These are phyloP conservation scores for Saccharomycopsis vini DNA, from an alignment of 805 yeast species.

Conservation along the genomic window DNA sequence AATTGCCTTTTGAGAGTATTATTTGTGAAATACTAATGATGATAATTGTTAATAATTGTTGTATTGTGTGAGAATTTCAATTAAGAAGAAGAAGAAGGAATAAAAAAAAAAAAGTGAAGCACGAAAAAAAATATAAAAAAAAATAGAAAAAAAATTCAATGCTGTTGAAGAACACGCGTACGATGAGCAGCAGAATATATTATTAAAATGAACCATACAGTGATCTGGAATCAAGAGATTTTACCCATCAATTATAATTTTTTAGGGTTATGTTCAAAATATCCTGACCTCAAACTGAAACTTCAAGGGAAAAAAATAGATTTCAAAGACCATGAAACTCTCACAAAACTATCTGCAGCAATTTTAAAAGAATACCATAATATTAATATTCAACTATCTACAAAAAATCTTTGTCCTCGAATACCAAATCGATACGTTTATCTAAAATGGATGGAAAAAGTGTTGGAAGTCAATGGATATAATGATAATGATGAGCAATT, in stretches of 20 bases:
- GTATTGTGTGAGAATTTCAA: background rate
- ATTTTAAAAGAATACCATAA: slow-evolving; percentile 12
- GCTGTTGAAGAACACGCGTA: too few relatives aligned
- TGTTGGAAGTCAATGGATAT: background rate
- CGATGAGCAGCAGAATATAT: background rate
- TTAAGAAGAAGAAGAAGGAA: background rate
- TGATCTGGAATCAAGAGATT: slow-evolving; percentile 4
- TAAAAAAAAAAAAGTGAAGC: too few relatives aligned
- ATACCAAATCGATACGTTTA: slow-evolving; percentile 17
- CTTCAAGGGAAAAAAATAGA: background rate
- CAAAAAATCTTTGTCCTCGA: slow-evolving; percentile 12
- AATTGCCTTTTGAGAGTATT: background rate
- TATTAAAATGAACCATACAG: too few relatives aligned
- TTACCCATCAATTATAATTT: slow-evolving; percentile 3
- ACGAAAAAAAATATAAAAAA: too few relatives aligned
- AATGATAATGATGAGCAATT: slow-evolving; percentile 27
- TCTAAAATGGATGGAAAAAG: slow-evolving; percentile 10
- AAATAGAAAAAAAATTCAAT: too few relatives aligned
- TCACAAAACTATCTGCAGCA: slow-evolving; percentile 3
- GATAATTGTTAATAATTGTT: too few relatives aligned
- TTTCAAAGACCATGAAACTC: slow-evolving; percentile 2
- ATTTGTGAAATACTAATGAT: background rate
- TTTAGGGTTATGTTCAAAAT: background rate
- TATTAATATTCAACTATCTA: slow-evolving; percentile 4
- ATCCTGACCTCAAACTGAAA: slow-evolving; percentile 4